phyloP scores from a whole-genome alignment of 306 rosid species.

The Leucaena leucocephala region DNA sequence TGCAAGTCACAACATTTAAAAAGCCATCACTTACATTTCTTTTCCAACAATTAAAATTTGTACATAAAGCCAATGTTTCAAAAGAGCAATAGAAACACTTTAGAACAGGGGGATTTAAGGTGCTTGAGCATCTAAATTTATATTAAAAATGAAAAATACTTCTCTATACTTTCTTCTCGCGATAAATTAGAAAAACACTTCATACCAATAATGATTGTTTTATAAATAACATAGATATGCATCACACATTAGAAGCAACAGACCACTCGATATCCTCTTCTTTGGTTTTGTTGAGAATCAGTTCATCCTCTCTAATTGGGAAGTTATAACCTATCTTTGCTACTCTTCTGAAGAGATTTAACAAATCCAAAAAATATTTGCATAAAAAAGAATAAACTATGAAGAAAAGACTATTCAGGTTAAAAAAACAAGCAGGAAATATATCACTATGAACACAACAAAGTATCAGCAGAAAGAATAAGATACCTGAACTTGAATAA shows the following conservation, averaged over 20 bases:
- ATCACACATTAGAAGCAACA: neutral
- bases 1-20: slow-evolving; percentile 33
- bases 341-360: slow-evolving; percentile 7
- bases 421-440: slow-evolving; percentile 4
- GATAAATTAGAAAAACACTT: neutral
- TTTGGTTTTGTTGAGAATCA: neutral
- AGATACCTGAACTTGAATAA: slow-evolving; percentile 87
- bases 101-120: neutral
- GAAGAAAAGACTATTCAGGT: neutral
- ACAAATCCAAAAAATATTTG: neutral
- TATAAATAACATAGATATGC: neutral
- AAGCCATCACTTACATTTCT: neutral
- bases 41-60: slow-evolving; percentile 28
- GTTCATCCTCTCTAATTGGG: neutral
- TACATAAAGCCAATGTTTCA: slow-evolving; percentile 14
- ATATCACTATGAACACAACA: neutral
- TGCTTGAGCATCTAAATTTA: slow-evolving; percentile 4
- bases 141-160: slow-evolving; percentile 10
- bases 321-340: neutral
- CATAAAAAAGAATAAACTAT: neutral
- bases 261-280: neutral
- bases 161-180: neutral
- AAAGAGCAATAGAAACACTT: neutral
- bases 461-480: slow-evolving; percentile 16
- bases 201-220: neutral